Evolutionary conservation across 768 basidiomycete genomes (phyloP), one percentile per base, ranked within the genome.

Genomic region (Pleurotus djamor): DNA sequence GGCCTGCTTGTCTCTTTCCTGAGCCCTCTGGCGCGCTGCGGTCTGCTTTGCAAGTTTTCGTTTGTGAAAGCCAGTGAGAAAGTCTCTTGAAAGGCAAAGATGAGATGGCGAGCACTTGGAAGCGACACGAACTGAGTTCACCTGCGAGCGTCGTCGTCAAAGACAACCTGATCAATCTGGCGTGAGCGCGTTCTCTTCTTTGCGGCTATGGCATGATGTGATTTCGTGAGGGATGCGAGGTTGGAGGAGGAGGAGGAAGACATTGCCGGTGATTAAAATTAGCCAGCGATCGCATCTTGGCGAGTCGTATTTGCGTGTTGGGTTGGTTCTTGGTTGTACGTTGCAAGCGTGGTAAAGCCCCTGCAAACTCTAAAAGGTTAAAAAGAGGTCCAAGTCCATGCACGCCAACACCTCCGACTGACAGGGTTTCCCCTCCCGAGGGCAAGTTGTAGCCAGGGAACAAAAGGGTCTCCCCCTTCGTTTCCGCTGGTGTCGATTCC

Each of bases 61-160:
- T 74, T 96, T 96, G 71, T 91, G 89, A 71, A 97, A 97, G 32
- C 95, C 95, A 14, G 94, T 96, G 69, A 97, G 76, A 73, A 91
- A 97, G 60, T 96, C 89, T 68, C 94, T n/a, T n/a, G n/a, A n/a
- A n/a, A n/a, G n/a, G n/a, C n/a, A n/a, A n/a, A 62, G 32, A 60
- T 49, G 58, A 28, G 62, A 49, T 56, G 10, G 17, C 36, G 50
- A 37, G n/a, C 36, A 28, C 10, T 47, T 9, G 16, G 14, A 38
- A 48, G 41, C 58, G 41, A n/a, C n/a, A n/a, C 47, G 50, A 28
- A 38, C 13, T 16, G 16, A 72, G n/a, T 76, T 41, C 54, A 91
- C 94, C 84, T 83, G 65, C 94, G 80, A 0, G 92, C 92, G 38
- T 84, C 82, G 44, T 97, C 94, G 68, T 97, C 92, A 67, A 97